Base-by-base conservation (phyloP, 2,329 filamentous ascomycete species). In the Phialocephala subalpina region DNA sequence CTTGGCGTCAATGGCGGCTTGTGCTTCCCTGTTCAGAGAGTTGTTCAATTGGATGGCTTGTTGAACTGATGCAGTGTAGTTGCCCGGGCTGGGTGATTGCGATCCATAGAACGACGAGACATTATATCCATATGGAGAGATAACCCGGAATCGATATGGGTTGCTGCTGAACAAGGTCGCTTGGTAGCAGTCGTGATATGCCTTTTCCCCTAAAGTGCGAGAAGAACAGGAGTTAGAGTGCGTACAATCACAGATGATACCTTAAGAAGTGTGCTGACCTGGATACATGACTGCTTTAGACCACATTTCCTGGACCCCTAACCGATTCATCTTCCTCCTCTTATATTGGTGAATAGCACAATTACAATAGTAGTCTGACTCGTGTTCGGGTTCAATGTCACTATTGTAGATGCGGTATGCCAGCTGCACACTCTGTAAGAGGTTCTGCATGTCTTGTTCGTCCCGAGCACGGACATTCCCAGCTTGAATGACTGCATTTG, bases 331-430 rank as follows among this genome's bases (percentile, higher is more conserved):
- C 68, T 82, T 82, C 55, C 67, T 72, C 18, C 65, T 67, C 59
- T 77, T 68, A 66, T 82, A 83, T 27, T 74, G 66, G 65, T 82
- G 80, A 53, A 83, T 78, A 1, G 73, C 63, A 65, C 82, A 83
- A 45, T 62, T 62, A 68, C 82, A 83, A 33, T 72, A 74, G 64
- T 75, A 77, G 5, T 80, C 78, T 12, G 73, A 71, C 9, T 82
- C 80, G 66, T 83, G 81, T 62, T 83, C 81, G 11, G 82, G 82
- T 67, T 83, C 81, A 49, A 83, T 79, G 58, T 83, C 81, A 58
- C 73, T 75, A 67, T 83, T 83, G 73, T 79, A 83, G 49, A 83
- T 81, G 14, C 69, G 62, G 69, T 78, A 78, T 38, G 73, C 62
- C 14, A 73, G 73, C 62, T 83, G 81, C 3, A 83, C 67, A n/a